Evolutionary conservation across 805 yeast species (phyloP).

Genomic region (Ogataea zsoltii): DNA sequence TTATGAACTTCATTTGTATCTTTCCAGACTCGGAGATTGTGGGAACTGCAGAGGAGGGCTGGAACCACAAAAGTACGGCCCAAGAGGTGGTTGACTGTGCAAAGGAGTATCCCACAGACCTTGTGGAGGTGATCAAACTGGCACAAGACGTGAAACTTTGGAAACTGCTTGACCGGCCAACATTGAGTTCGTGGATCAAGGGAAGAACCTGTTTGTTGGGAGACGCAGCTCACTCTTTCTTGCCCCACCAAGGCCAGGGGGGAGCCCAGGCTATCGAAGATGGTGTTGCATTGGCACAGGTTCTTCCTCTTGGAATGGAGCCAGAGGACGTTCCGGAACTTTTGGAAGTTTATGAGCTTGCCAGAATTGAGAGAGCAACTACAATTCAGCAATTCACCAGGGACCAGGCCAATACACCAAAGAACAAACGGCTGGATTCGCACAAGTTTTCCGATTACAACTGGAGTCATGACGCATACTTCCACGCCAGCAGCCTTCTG

Average conservation of each 20-base stretch:
- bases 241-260: constrained; percentile 25
- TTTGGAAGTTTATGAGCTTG: constrained; percentile 27
- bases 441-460: constrained; percentile 8
- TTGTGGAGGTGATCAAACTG: constrained; percentile 22
- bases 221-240: constrained; percentile 38
- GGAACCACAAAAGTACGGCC: constrained; percentile 25
- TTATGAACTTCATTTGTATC: constrained; percentile 8
- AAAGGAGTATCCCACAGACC: constrained; percentile 19
- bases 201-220: constrained; percentile 36
- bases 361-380: constrained; percentile 31
- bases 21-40: constrained; percentile 7
- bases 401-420: constrained; percentile 7
- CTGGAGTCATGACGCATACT: constrained; percentile 12
- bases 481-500: constrained; percentile 8
- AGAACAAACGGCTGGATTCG: constrained; percentile 4
- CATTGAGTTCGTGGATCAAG: constrained; percentile 23
- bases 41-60: constrained; percentile 14
- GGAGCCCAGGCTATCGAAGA: constrained; percentile 20
- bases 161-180: constrained; percentile 28
- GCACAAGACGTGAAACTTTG: constrained; percentile 30
- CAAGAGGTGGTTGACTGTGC: constrained; percentile 17
- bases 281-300: constrained; percentile 27
- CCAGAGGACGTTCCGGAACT: constrained; percentile 8
- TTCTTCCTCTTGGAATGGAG: constrained; percentile 50
- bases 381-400: constrained; percentile 24